Conservation (phyloP, 495 filamentous ascomycete genomes). For the Lindgomyces ingoldianus region DNA sequence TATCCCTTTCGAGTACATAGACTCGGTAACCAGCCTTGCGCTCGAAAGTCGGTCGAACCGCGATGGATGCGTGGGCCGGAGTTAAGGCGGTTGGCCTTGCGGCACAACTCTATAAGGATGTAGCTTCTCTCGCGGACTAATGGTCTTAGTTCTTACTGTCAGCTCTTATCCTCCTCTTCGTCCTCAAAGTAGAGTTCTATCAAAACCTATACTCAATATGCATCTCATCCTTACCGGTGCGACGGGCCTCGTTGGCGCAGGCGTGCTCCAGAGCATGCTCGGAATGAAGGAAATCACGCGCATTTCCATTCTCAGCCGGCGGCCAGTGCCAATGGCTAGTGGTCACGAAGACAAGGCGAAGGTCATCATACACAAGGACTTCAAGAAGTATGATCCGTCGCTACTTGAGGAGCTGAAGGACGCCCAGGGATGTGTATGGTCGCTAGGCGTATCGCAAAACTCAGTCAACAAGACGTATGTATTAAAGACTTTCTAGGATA, state of each 20-base stretch:
- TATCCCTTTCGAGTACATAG: not conserved
- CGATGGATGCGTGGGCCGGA: not conserved
- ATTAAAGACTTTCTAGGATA: not conserved
- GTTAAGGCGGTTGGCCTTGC: not conserved
- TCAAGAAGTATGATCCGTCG: conserved; percentile 54
- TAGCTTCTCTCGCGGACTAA: not conserved
- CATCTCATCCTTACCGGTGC: conserved; percentile 76
- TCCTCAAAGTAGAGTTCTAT: not conserved
- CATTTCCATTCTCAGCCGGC: conserved; percentile 66
- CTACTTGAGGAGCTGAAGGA: conserved; percentile 62
- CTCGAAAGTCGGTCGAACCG: not conserved
- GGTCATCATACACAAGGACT: conserved; percentile 70
- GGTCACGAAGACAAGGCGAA: conserved; percentile 57
- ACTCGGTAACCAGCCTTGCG: not conserved
- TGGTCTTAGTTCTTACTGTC: not conserved
- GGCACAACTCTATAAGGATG: not conserved
- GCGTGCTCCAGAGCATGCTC: conserved; percentile 64
- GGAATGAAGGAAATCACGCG: conserved; percentile 56
- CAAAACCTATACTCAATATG: conserved; percentile 43
- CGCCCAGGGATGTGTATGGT: conserved; percentile 70
- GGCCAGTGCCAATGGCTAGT: conserved; percentile 65
- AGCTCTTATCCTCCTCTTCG: not conserved
- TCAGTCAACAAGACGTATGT: conserved; percentile 61
- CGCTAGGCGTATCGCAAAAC: conserved; percentile 61
- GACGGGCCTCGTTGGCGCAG: conserved; percentile 70